A percentile compares a stretch with the other conserved stretches of the same genome.
phyloP scores from a whole-genome alignment of 495 filamentous ascomycete genomes.

The Podospora didyma region DNA sequence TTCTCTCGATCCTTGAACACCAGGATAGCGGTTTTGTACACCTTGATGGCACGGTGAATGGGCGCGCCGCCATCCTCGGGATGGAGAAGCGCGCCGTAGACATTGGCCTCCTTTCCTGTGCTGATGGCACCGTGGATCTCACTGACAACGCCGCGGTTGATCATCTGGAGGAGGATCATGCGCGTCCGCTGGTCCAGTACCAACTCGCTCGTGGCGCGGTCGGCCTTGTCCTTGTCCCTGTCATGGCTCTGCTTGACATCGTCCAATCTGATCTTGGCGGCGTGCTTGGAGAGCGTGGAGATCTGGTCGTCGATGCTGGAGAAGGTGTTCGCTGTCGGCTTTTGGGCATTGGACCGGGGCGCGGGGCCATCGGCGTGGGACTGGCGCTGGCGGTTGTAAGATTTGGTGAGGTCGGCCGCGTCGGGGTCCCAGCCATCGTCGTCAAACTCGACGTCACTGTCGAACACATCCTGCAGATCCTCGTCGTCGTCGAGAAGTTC shows the following conservation, averaged over 20 bases:
- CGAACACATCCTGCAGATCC: constrained; percentile 40
- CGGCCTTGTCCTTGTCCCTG: constrained; percentile 73
- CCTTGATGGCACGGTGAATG: constrained; percentile 76
- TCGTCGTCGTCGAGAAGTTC: constrained; percentile 29
- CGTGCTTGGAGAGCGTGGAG: constrained; percentile 75
- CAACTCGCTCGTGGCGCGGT: constrained; percentile 89
- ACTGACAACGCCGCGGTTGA: constrained; percentile 81
- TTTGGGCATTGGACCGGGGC: constrained; percentile 79
- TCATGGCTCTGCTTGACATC: constrained; percentile 52
- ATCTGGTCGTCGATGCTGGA: constrained; percentile 84
- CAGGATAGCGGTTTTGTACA: constrained; percentile 95
- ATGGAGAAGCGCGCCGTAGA: constrained; percentile 64
- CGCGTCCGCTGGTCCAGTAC: constrained; percentile 90
- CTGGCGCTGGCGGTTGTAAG: constrained; percentile 82
- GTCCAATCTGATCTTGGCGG: constrained; percentile 83
- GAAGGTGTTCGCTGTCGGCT: constrained; percentile 73
- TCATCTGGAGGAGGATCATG: constrained; percentile 92
- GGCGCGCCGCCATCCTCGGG: constrained; percentile 42
- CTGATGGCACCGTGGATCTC: constrained; percentile 85
- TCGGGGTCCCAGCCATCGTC: constrained; percentile 57
- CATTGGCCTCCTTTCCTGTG: constrained; percentile 96
- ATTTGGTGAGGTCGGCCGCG: constrained; percentile 75
- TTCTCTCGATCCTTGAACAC: constrained; percentile 96
- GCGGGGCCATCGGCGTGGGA: constrained; percentile 50
- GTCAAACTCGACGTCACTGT: constrained; percentile 40